These are phyloP conservation scores for Starmera caribaea DNA, from an alignment of 805 yeast species.

Conservation along the genomic window DNA sequence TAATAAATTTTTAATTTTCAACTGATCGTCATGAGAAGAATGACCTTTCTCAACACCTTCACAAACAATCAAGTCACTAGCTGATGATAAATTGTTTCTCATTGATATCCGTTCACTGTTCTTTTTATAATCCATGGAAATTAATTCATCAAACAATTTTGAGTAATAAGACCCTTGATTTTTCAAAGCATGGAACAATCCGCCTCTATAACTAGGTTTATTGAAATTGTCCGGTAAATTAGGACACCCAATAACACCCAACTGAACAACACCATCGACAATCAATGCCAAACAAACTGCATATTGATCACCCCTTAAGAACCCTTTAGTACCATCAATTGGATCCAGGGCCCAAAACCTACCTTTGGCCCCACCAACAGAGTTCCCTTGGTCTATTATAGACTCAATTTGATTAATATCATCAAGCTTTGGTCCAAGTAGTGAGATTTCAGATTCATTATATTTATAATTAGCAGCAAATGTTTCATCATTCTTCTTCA, in stretches of 20 bases:
- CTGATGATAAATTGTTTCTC: slow-evolving; percentile 33
- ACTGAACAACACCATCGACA: slow-evolving; percentile 72
- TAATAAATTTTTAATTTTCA: slow-evolving; percentile 54
- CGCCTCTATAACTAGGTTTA: slow-evolving; percentile 44
- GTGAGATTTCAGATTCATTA: slow-evolving; percentile 5
- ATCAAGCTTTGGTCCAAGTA: slow-evolving; percentile 28
- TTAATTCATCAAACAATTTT: slow-evolving; percentile 24
- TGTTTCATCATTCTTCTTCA: slow-evolving; percentile 39
- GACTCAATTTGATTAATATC: slow-evolving; percentile 42
- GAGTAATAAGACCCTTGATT: slow-evolving; percentile 53
- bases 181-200: slow-evolving; percentile 59
- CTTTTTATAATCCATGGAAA: slow-evolving; percentile 26
- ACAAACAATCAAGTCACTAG: slow-evolving; percentile 53
- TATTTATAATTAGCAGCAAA: slow-evolving; percentile 24
- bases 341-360: slow-evolving; percentile 98
- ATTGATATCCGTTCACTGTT: slow-evolving; percentile 32
- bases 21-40: slow-evolving; percentile 83
- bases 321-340: slow-evolving; percentile 96
- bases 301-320: slow-evolving; percentile 90
- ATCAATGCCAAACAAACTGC: slow-evolving; percentile 91
- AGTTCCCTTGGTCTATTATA: slow-evolving; percentile 72
- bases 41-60: slow-evolving; percentile 97
- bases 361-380: slow-evolving; percentile 68
- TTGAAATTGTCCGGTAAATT: slow-evolving; percentile 46
- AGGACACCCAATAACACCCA: slow-evolving; percentile 97